Conservation (phyloP, 1,139 yeast genomes). For the Scheffersomyces cryptocercus region DNA sequence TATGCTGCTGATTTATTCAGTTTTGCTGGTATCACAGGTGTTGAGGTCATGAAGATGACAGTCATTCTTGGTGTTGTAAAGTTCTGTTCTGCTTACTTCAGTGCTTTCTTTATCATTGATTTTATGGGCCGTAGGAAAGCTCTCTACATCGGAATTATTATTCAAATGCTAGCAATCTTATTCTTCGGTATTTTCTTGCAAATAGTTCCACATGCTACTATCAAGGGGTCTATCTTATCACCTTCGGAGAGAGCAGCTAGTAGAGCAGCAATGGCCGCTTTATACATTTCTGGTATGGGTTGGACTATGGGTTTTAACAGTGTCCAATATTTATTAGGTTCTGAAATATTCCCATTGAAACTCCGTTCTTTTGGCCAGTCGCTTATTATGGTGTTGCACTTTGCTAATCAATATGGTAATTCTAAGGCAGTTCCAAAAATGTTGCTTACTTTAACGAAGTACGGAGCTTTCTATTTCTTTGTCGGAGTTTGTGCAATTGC, state of each 20-base stretch:
- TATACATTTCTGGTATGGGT: constrained; percentile 23
- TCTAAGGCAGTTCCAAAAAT: constrained; percentile 25
- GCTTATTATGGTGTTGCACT: constrained; percentile 23
- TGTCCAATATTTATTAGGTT: constrained; percentile 23
- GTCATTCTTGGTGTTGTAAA: constrained; percentile 50
- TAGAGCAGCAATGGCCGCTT: constrained; percentile 21
- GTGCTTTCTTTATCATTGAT: constrained; percentile 48
- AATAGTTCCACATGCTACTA: constrained; percentile 21
- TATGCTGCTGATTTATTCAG: constrained; percentile 55
- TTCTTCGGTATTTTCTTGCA: constrained; percentile 22
- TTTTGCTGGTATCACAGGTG: constrained; percentile 43
- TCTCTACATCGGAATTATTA: constrained; percentile 28
- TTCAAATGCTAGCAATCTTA: constrained; percentile 16
- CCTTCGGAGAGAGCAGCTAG: constrained; percentile 16
- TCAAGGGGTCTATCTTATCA: constrained; percentile 10
- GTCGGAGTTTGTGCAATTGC: constrained; percentile 15
- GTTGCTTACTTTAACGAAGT: constrained; percentile 19
- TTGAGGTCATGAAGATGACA: constrained; percentile 45
- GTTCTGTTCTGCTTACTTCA: constrained; percentile 40
- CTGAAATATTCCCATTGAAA: constrained; percentile 24
- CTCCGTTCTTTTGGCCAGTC: constrained; percentile 24
- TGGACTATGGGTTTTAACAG: constrained; percentile 28
- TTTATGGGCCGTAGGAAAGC: constrained; percentile 45
- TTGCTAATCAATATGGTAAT: constrained; percentile 26
- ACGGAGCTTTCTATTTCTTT: constrained; percentile 23